These are phyloP conservation scores for Rhododendron ovatum DNA, from an alignment of 148 eudicot species.

Conservation along the genomic window DNA sequence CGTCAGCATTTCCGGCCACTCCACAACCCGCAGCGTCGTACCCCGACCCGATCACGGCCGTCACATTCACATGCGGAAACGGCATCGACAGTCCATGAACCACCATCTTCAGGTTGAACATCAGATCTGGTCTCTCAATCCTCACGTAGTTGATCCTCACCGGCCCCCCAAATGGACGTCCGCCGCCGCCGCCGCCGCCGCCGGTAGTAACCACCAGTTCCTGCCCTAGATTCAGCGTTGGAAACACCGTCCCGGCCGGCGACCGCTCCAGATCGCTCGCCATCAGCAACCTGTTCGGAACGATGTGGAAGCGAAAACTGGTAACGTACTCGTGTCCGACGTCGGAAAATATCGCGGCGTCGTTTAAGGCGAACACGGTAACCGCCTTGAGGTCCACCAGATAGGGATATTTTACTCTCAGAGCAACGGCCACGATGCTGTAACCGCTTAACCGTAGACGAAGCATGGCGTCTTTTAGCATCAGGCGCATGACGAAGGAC, in stretches of 20 bases:
- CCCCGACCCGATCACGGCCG: slow-evolving; percentile 7
- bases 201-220: slow-evolving; percentile 35
- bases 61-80: slow-evolving; percentile 50
- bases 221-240: slow-evolving; percentile 49
- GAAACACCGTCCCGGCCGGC: slow-evolving; percentile 40
- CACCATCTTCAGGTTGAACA: slow-evolving; percentile 61
- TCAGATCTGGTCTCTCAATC: slow-evolving; percentile 49
- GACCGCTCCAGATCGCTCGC: slow-evolving; percentile 50
- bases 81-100: slow-evolving; percentile 65
- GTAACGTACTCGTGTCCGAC: slow-evolving; percentile 45
- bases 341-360: slow-evolving; percentile 10
- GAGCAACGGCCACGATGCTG: no score
- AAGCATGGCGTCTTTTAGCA: no score
- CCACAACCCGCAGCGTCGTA: slow-evolving; percentile 8
- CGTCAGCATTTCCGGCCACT: slow-evolving; percentile 2
- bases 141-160: slow-evolving; percentile 69
- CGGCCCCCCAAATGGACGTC: slow-evolving; percentile 39
- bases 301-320: slow-evolving; percentile 53
- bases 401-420: no score
- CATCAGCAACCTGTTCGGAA: slow-evolving; percentile 53
- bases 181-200: slow-evolving; percentile 14
- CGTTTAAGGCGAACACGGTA: no score
- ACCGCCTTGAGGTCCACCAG: no score
- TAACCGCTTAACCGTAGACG: no score
- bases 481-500: no score